A percentile compares a stretch with the other conserved stretches of the same genome.
phyloP scores from a whole-genome alignment of 257 asterid species.

The Anisodus tanguticus region DNA sequence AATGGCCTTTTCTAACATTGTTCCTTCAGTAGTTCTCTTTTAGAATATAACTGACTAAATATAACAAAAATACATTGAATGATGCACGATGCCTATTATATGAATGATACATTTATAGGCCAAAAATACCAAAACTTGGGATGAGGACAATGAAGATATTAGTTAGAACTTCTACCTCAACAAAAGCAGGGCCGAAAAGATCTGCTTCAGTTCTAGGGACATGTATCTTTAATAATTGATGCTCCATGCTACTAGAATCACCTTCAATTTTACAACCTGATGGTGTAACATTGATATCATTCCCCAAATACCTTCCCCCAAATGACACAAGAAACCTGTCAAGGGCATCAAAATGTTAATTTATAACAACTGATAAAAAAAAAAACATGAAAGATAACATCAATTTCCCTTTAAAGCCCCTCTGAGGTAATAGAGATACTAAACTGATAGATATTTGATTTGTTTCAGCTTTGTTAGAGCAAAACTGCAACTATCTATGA shows the following conservation, averaged over 20 bases:
- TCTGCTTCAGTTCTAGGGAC: conserved; percentile 62
- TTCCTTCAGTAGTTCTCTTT: background rate
- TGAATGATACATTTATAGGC: conserved; percentile 3
- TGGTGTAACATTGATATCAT: conserved; percentile 54
- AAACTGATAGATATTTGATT: background rate
- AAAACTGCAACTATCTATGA: background rate
- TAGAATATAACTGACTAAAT: background rate
- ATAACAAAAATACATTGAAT: background rate
- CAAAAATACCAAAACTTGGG: background rate
- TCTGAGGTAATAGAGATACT: background rate
- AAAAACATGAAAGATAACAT: background rate
- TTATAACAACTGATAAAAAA: background rate
- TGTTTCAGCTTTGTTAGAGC: background rate
- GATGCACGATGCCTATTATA: background rate
- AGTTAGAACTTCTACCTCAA: conserved; percentile 59
- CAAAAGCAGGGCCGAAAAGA: conserved; percentile 80
- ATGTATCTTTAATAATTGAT: conserved; percentile 68
- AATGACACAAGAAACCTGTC: conserved; percentile 84
- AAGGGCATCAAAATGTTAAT: conserved; percentile 29
- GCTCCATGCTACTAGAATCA: conserved; percentile 47
- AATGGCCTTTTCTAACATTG: background rate
- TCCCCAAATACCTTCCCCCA: conserved; percentile 71
- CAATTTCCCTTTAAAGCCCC: background rate
- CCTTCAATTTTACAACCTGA: conserved; percentile 46
- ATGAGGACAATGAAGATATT: background rate